Percentiles rank a stretch among this genome's conserved stretches.
Conservation (phyloP, 1,284 basidiomycete genomes). For the Prillingera fragicola region DNA sequence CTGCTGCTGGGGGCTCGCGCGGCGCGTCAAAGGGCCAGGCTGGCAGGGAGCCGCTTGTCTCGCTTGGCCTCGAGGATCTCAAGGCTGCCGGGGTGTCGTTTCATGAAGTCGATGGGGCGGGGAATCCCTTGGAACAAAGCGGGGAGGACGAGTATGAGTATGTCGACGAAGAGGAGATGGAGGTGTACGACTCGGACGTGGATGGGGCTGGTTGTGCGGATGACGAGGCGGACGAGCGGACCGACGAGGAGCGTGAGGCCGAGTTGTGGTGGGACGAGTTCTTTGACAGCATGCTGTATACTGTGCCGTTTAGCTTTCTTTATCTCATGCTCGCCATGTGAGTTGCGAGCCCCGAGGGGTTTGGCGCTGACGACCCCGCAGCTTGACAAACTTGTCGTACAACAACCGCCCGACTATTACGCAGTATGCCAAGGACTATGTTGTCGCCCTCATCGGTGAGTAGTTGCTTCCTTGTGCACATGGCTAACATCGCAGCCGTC, state of each 20-base stretch:
- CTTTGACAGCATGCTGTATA: slow-evolving; percentile 41
- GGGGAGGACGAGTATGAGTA: slow-evolving; percentile 6
- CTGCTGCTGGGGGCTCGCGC: slow-evolving; percentile 1
- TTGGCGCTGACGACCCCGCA: slow-evolving; percentile 4
- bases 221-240: slow-evolving; percentile 9
- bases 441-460: slow-evolving; percentile 10
- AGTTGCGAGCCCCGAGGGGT: slow-evolving; percentile 9
- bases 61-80: slow-evolving; percentile 13
- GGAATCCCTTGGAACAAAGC: not conserved
- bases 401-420: slow-evolving; percentile 2
- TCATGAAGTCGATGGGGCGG: slow-evolving; percentile 1
- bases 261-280: slow-evolving; percentile 40
- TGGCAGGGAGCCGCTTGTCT: slow-evolving; percentile 11
- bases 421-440: slow-evolving; percentile 15
- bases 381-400: slow-evolving; percentile 18
- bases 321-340: slow-evolving; percentile 46
- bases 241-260: slow-evolving; percentile 3
- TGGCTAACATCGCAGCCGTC: slow-evolving; percentile 24
- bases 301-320: slow-evolving; percentile 44
- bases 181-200: not conserved
- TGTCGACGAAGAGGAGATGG: not conserved
- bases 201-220: slow-evolving; percentile 13
- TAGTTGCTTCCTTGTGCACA: not conserved
- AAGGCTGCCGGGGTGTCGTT: slow-evolving; percentile 17
- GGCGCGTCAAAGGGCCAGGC: not conserved